A percentile compares a stretch with the other conserved stretches of the same genome.
These are phyloP conservation scores for Cryptosporidium canis DNA, from an alignment of 169 alveolate species.

Conservation along the genomic window DNA sequence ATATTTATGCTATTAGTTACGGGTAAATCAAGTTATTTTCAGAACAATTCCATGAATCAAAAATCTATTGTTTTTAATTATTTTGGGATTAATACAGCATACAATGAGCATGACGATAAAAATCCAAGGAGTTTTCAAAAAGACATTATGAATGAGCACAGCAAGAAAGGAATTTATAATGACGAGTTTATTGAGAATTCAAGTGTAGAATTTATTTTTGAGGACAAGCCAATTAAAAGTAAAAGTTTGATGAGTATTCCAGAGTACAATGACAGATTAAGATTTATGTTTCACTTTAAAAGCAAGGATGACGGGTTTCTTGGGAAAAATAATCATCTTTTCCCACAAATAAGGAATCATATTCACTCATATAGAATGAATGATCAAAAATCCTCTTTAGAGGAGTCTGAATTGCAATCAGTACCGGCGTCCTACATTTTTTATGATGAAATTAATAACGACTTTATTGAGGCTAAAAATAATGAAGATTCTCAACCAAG, in stretches of 20 bases:
- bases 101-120: neutral
- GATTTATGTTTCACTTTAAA: neutral
- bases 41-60: neutral
- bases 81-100: neutral
- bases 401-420: conserved; percentile 42
- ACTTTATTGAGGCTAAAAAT: neutral
- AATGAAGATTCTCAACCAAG: neutral
- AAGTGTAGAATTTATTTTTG: conserved; percentile 45
- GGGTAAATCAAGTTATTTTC: neutral
- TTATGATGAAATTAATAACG: neutral
- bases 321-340: conserved; percentile 20
- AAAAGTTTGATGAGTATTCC: conserved; percentile 27
- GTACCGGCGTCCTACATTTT: neutral
- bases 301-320: conserved; percentile 56
- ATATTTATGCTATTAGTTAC: conserved; percentile 1
- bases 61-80: neutral
- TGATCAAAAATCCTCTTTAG: conserved; percentile 63
- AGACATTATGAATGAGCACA: neutral
- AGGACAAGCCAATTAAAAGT: conserved; percentile 40
- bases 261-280: neutral
- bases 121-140: conserved; percentile 14
- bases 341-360: conserved; percentile 31
- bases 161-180: neutral
- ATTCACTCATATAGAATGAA: conserved; percentile 28
- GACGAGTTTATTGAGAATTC: neutral